Base-by-base conservation (phyloP, 2,329 filamentous ascomycete genomes). In the Penicillium psychrosexuale region DNA sequence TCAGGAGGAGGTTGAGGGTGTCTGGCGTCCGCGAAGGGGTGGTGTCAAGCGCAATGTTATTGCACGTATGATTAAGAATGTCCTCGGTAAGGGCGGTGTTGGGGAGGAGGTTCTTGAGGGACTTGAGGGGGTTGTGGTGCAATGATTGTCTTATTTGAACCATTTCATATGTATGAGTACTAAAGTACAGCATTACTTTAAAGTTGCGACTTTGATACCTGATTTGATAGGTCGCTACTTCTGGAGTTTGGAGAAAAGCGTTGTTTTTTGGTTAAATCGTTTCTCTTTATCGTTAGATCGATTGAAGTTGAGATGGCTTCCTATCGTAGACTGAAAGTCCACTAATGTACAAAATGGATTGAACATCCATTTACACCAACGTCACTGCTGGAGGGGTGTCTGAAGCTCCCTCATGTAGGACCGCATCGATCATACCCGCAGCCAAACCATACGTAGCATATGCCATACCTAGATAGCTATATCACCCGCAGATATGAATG, bases 11-110 rank as follows among this genome's bases (percentile, higher is more conserved):
- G 71, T 76, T 22, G 69, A 77, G 56, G 87, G 90, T 2, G 90
- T 96, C 28, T 97, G 93, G 93, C 89, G 84, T 66, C 88, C 92
- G 37, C 89, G 90, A 31, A 75, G 91, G 31, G 93, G 93, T 37
- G 93, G 93, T 2, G 85, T 93, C 36, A 91, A 89, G 77, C 84
- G 91, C 65, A 79, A 76, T 5, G 78, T 94, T 17, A 76, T 97
- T 61, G 82, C 85, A 48, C 80, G 82, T 50, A 89, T 97, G 75
- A 84, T 95, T 57, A 84, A 87, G 70, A 84, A 87, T 70, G 89
- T 91, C 31, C 72, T 96, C 55, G 84, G 89, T 69, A 84, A 82
- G 65, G 88, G 88, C 0, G 91, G 91, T 33, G 87, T 97, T 28
- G 91, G 88, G 4, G 86, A 92, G 61, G 93, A 97, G 72, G 88